Conservation (phyloP, 1,139 yeast species). For the Kluyveromyces marxianus region DNA sequence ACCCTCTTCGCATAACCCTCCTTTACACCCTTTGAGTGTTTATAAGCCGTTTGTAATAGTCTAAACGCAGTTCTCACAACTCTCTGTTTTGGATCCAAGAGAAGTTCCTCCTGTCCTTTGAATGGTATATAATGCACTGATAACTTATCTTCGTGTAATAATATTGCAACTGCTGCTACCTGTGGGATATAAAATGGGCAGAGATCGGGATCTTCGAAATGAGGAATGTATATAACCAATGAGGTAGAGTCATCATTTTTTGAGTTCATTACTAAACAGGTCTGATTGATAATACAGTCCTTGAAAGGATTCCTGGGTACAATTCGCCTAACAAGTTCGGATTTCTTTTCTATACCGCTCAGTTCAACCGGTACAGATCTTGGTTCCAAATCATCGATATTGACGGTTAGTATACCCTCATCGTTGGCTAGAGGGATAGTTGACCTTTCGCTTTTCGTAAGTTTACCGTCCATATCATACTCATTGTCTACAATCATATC, state of each 20-base stretch:
- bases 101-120: conserved; percentile 29
- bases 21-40: conserved; percentile 78
- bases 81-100: conserved; percentile 41
- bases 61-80: conserved; percentile 76
- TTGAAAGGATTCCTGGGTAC: conserved; percentile 86
- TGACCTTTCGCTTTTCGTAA: conserved; percentile 6
- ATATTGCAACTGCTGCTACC: conserved; percentile 71
- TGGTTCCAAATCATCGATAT: conserved; percentile 51
- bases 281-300: conserved; percentile 76
- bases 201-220: conserved; percentile 49
- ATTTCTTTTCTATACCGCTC: conserved; percentile 11
- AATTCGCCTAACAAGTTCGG: conserved; percentile 65
- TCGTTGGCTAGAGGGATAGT: conserved; percentile 13
- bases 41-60: conserved; percentile 67
- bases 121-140: conserved; percentile 80
- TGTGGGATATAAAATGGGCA: conserved; percentile 86
- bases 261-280: conserved; percentile 52
- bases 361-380: conserved; percentile 26
- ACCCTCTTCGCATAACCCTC: conserved; percentile 85
- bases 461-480: conserved; percentile 36
- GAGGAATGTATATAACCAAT: conserved; percentile 70
- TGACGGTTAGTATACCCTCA: conserved; percentile 25
- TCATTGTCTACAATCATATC: conserved; percentile 60
- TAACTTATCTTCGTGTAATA: conserved; percentile 43
- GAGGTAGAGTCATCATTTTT: conserved; percentile 34